Evolutionary conservation across 2,329 filamentous ascomycete species (phyloP), one percentile per base, ranked within the genome.

Genomic region (Colletotrichum truncatum): DNA sequence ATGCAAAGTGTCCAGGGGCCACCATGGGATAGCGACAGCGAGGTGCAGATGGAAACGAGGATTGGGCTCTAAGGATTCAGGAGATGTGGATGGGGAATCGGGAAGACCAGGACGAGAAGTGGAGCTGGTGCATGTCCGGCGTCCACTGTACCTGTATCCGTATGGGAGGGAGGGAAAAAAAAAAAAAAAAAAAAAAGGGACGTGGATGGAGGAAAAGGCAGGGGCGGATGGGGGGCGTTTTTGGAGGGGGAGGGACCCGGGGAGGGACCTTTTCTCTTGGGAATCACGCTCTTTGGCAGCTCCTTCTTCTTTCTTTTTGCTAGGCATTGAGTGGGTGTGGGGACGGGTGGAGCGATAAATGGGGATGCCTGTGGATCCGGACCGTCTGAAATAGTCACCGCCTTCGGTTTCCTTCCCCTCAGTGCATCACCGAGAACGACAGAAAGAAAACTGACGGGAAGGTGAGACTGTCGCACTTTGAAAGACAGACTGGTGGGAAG

Each of bases 1-100:
- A 57, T 58, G 45, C 12, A 30, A 49, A 57, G 30, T 41, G 52
- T 51, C 41, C 52, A 52, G 43, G 51, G 51, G 14, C 14, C 21
- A 45, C 58, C 49, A 46, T 38, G 49, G 21, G 25, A 26, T 26
- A 25, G 16, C 36, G 34, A 23, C 28, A 48, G 36, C 34, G 32
- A 39, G n/a, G 26, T 25, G 32, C 49, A 25, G 16, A 25, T 16
- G 23, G 38, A 38, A 25, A 10, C 26, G 9, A 38, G 25, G 23
- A 30, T 11, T 23, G n/a, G n/a, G n/a, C n/a, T n/a, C n/a, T n/a
- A n/a, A n/a, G n/a, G n/a, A n/a, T n/a, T n/a, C n/a, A n/a, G 16
- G 53, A 30, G 23, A 38, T 18, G 12, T 16, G 8, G 23, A 30
- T 26, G 30, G 32, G 45, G 39, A 38, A 57, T 57, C 41, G 54